These are phyloP conservation scores for Neofusicoccum ribis DNA, from an alignment of 2,329 filamentous ascomycete species.

Conservation along the genomic window DNA sequence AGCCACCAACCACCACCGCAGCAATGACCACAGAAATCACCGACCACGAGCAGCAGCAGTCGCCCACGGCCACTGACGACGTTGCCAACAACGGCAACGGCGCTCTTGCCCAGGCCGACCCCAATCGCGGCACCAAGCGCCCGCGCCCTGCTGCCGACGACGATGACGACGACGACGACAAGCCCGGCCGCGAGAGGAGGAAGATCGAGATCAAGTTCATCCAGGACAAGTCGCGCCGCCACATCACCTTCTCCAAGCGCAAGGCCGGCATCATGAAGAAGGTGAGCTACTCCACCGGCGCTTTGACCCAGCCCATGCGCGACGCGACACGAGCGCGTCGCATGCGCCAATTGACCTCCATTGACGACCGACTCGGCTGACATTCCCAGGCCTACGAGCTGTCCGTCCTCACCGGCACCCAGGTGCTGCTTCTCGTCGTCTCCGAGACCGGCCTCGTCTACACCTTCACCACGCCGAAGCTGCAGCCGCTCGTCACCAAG, in stretches of 20 bases:
- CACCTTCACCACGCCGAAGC: slow-evolving; percentile 97
- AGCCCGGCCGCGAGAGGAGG: slow-evolving; percentile 93
- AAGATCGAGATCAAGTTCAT: slow-evolving; percentile 99
- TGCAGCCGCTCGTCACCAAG: slow-evolving; percentile 97
- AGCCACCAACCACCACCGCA: slow-evolving; percentile 28
- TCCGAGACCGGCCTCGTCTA: slow-evolving; percentile 97
- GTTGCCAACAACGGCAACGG: slow-evolving; percentile 68
- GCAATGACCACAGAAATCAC: slow-evolving; percentile 51
- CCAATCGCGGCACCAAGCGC: slow-evolving; percentile 86
- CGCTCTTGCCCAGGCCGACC: slow-evolving; percentile 54
- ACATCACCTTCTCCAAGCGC: slow-evolving; percentile 99
- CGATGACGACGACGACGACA: slow-evolving; percentile 96
- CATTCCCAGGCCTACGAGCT: slow-evolving; percentile 82
- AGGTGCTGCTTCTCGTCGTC: slow-evolving; percentile 93
- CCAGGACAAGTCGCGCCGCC: slow-evolving; percentile 97
- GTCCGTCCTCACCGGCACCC: slow-evolving; percentile 94
- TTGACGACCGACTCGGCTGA: slow-evolving; percentile 24
- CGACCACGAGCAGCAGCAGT: slow-evolving; percentile 54
- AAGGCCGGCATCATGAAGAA: slow-evolving; percentile 99
- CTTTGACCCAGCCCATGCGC: slow-evolving; percentile 26
- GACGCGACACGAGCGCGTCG: slow-evolving; percentile 29
- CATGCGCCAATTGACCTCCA: slow-evolving; percentile 26
- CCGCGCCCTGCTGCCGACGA: slow-evolving; percentile 81
- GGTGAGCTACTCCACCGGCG: slow-evolving; percentile 56
- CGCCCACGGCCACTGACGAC: slow-evolving; percentile 53